A percentile compares a stretch with the other conserved stretches of the same genome.
Evolutionary conservation across 2,329 filamentous ascomycete genomes (phyloP).

Genomic region (Geosmithia flava): DNA sequence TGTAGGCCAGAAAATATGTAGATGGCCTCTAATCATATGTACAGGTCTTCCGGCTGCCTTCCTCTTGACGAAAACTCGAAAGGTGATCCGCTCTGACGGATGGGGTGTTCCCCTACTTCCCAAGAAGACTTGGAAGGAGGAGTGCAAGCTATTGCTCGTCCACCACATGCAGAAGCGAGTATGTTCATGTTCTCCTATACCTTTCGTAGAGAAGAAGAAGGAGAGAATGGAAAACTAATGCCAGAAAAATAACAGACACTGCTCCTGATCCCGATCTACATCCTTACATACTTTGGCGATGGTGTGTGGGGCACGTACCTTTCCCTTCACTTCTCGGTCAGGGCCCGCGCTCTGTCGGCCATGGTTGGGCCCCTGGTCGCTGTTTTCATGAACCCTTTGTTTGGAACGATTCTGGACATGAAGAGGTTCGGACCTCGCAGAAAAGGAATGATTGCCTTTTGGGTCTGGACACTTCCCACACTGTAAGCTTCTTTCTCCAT

Average conservation of each 20-base stretch:
- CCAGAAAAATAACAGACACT: constrained; percentile 13
- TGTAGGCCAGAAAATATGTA: neutral
- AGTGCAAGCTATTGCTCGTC: neutral
- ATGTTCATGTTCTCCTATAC: neutral
- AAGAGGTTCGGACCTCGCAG: neutral
- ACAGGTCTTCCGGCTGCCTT: neutral
- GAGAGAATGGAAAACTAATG: neutral
- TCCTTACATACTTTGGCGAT: constrained; percentile 25
- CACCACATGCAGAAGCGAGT: constrained; percentile 1
- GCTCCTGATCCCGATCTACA: constrained; percentile 16
- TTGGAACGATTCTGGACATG: neutral
- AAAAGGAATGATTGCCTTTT: neutral
- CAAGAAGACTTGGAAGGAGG: neutral
- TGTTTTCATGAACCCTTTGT: neutral
- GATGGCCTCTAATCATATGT: neutral
- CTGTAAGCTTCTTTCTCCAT: neutral
- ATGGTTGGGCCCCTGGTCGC: neutral
- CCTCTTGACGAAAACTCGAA: neutral
- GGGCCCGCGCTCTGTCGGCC: constrained; percentile 11
- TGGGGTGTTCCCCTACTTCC: neutral
- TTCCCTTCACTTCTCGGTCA: constrained; percentile 17
- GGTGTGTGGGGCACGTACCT: constrained; percentile 22
- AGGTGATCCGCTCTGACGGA: neutral
- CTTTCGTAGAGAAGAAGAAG: neutral
- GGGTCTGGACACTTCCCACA: neutral